These are phyloP conservation scores for Iodosphaeria phyllophila DNA, from an alignment of 2,329 filamentous ascomycete species.

Conservation along the genomic window DNA sequence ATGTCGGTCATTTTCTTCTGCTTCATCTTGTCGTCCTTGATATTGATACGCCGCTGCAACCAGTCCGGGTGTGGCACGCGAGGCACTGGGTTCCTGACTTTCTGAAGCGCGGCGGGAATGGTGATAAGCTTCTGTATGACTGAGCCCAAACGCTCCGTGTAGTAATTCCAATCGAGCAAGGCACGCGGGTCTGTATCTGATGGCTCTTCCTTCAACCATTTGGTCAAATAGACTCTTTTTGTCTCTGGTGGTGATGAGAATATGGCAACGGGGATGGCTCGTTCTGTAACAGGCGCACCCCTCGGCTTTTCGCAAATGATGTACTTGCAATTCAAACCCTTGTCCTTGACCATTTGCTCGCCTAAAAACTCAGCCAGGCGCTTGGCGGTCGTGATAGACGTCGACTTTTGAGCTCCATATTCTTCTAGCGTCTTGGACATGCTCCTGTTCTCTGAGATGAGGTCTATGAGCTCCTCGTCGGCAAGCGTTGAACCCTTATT, in stretches of 20 bases:
- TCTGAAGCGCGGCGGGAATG: constrained; percentile 90
- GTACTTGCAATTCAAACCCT: constrained; percentile 98
- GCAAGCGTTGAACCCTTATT: constrained; percentile 76
- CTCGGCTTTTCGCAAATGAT: constrained; percentile 83
- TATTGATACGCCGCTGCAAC: constrained; percentile 82
- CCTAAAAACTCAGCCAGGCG: constrained; percentile 90
- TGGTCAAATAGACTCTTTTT: constrained; percentile 77
- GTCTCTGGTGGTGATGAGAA: constrained; percentile 84
- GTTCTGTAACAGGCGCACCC: constrained; percentile 82
- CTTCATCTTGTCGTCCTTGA: constrained; percentile 94
- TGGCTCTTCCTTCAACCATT: constrained; percentile 91
- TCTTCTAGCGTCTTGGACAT: constrained; percentile 97
- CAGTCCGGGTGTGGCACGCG: constrained; percentile 89
- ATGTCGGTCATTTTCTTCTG: constrained; percentile 97
- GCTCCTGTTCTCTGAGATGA: constrained; percentile 98
- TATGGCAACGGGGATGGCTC: constrained; percentile 87
- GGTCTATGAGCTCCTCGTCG: constrained; percentile 92
- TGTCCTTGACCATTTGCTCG: constrained; percentile 98
- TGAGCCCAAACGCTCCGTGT: constrained; percentile 83
- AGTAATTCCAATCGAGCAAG: constrained; percentile 94
- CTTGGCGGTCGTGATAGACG: constrained; percentile 95
- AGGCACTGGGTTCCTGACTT: constrained; percentile 84
- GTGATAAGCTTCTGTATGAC: constrained; percentile 99
- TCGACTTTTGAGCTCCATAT: constrained; percentile 90
- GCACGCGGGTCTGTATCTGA: constrained; percentile 76